These are phyloP conservation scores for Eutypa lata DNA, from an alignment of 2,329 filamentous ascomycete species.

Conservation along the genomic window DNA sequence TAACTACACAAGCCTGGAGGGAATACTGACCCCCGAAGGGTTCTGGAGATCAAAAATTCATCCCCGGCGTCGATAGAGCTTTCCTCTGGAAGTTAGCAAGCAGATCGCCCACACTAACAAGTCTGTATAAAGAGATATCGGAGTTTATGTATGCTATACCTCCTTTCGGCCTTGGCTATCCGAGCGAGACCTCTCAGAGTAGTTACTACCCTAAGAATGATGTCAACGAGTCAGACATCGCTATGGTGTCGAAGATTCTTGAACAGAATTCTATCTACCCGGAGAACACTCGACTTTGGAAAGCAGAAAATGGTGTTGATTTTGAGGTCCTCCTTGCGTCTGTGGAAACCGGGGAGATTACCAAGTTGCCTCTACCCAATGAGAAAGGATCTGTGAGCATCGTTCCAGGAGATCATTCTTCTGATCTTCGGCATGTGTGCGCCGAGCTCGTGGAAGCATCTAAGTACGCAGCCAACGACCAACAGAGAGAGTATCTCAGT, in stretches of 20 bases:
- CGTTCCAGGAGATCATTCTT: conserved; percentile 50
- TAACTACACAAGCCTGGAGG: not conserved
- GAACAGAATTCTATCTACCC: conserved; percentile 47
- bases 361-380: conserved; percentile 5
- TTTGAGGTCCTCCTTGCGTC: conserved; percentile 46
- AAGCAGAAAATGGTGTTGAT: conserved; percentile 24
- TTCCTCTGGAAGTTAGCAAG: conserved; percentile 41
- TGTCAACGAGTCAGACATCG: conserved; percentile 51
- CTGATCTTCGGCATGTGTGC: conserved; percentile 48
- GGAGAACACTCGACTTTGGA: conserved; percentile 57
- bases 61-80: conserved; percentile 43
- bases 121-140: conserved; percentile 39
- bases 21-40: conserved; percentile 26
- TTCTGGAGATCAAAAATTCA: conserved; percentile 59
- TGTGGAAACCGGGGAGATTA: conserved; percentile 10
- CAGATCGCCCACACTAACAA: conserved; percentile 35
- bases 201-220: conserved; percentile 52
- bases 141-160: conserved; percentile 46
- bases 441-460: conserved; percentile 44
- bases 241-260: conserved; percentile 47
- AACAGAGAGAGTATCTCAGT: conserved; percentile 48
- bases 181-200: conserved; percentile 48
- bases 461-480: conserved; percentile 48
- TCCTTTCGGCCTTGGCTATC: conserved; percentile 55
- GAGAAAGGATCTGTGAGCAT: conserved; percentile 40